Conservation (phyloP, 495 filamentous ascomycete genomes). For the Ramalina intermedia region DNA sequence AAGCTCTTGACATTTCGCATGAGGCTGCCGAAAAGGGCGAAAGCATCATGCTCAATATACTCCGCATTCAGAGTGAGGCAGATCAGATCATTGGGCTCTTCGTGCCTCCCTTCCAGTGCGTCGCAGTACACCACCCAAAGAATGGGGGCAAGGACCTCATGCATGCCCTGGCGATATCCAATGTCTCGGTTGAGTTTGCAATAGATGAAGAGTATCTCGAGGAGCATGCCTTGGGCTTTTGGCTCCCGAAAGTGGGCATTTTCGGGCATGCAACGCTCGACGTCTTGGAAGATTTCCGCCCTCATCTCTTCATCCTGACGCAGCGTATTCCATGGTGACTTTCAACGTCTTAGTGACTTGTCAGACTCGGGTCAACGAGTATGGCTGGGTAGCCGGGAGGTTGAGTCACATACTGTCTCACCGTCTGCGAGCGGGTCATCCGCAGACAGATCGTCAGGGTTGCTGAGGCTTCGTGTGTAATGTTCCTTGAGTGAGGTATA, state of each 20-base stretch:
- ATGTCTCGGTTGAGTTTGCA: slow-evolving; percentile 82
- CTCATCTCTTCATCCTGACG: slow-evolving; percentile 73
- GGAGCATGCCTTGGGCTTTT: slow-evolving; percentile 62
- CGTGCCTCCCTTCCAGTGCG: slow-evolving; percentile 40
- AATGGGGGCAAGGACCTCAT: slow-evolving; percentile 84
- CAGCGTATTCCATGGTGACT: slow-evolving; percentile 84
- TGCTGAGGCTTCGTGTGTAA: slow-evolving; percentile 63
- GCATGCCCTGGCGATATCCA: slow-evolving; percentile 94
- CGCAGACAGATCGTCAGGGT: slow-evolving; percentile 61
- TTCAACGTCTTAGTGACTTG: slow-evolving; percentile 27
- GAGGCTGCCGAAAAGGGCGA: slow-evolving; percentile 65
- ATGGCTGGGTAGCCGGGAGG: slow-evolving; percentile 6
- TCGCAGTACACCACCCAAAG: slow-evolving; percentile 79
- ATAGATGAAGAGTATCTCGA: slow-evolving; percentile 85
- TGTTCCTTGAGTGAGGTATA: slow-evolving; percentile 60
- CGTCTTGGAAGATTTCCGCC: slow-evolving; percentile 88
- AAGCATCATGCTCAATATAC: slow-evolving; percentile 83
- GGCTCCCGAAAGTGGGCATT: slow-evolving; percentile 77
- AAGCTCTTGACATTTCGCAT: slow-evolving; percentile 81
- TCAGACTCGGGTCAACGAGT: slow-evolving; percentile 14
- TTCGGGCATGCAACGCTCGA: slow-evolving; percentile 85
- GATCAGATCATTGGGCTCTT: slow-evolving; percentile 34
- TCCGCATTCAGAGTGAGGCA: slow-evolving; percentile 48
- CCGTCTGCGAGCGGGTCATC: slow-evolving; percentile 81
- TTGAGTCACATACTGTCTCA: slow-evolving; percentile 45